These are phyloP conservation scores for Ascocoryne sarcoides DNA, from an alignment of 2,329 filamentous ascomycete species.

Conservation along the genomic window DNA sequence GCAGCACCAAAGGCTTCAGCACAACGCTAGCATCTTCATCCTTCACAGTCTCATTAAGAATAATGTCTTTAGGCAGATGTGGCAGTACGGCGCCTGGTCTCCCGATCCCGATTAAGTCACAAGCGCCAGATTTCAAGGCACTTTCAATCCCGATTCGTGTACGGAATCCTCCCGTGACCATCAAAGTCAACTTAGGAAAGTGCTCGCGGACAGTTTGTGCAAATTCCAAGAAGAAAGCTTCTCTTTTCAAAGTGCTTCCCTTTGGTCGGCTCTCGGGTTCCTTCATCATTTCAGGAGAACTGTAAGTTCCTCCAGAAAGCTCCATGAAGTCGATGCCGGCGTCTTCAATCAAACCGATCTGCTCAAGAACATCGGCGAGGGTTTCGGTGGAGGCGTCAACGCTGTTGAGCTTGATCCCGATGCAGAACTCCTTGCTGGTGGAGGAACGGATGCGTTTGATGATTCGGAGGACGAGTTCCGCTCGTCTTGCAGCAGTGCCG, in stretches of 20 bases:
- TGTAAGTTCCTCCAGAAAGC: slow-evolving; percentile 54
- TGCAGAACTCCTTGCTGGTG: slow-evolving; percentile 32
- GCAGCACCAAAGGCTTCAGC: not conserved
- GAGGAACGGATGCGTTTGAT: slow-evolving; percentile 47
- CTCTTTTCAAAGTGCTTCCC: slow-evolving; percentile 43
- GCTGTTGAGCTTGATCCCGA: slow-evolving; percentile 48
- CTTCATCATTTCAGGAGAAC: slow-evolving; percentile 34
- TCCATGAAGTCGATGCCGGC: slow-evolving; percentile 56
- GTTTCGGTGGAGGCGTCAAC: slow-evolving; percentile 39
- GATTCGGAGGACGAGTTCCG: slow-evolving; percentile 56
- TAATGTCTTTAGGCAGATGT: slow-evolving; percentile 30
- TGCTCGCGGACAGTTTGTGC: slow-evolving; percentile 40
- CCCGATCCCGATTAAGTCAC: slow-evolving; percentile 41
- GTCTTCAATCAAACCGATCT: slow-evolving; percentile 41
- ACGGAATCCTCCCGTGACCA: slow-evolving; percentile 57
- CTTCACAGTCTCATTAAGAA: slow-evolving; percentile 23
- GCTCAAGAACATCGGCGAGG: slow-evolving; percentile 46
- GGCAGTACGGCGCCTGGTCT: slow-evolving; percentile 38
- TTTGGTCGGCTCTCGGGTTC: slow-evolving; percentile 18
- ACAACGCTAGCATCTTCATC: not conserved
- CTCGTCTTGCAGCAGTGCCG: slow-evolving; percentile 63
- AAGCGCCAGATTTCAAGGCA: slow-evolving; percentile 37
- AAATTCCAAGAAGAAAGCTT: slow-evolving; percentile 63
- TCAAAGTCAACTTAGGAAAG: slow-evolving; percentile 38
- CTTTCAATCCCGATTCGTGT: slow-evolving; percentile 40